These are phyloP conservation scores for Trichaptum fuscoviolaceum DNA, from an alignment of 768 basidiomycete species.

Conservation along the genomic window DNA sequence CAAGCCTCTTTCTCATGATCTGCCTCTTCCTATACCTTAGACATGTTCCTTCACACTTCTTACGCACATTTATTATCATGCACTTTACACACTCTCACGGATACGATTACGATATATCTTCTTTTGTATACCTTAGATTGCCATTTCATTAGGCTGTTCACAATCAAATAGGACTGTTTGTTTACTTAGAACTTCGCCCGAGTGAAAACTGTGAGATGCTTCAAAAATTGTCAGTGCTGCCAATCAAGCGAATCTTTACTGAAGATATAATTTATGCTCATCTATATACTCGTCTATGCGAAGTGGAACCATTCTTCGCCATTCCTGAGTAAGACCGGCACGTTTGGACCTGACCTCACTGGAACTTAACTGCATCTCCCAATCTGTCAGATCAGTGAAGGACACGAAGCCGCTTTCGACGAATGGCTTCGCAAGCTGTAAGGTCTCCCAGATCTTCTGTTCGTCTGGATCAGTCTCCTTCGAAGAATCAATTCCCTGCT, in stretches of 20 bases:
- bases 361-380: conserved; percentile 60
- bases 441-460: conserved; percentile 20
- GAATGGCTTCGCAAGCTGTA: conserved; percentile 42
- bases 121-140: not conserved
- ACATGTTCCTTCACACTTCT: not conserved
- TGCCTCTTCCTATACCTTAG: not conserved
- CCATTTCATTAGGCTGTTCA: not conserved
- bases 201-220: not conserved
- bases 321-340: conserved; percentile 26
- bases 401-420: conserved; percentile 45
- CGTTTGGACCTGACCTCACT: conserved; percentile 55
- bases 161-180: not conserved
- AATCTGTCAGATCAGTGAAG: conserved; percentile 57
- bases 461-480: conserved; percentile 5
- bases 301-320: conserved; percentile 43
- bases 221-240: not conserved
- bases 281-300: conserved; percentile 48
- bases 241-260: not conserved
- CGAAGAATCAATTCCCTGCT: not conserved
- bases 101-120: not conserved
- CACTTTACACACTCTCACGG: not conserved
- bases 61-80: not conserved
- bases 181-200: not conserved
- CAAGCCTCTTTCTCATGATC: conserved; percentile 48
- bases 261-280: conserved; percentile 39